Percentiles rank a stretch among this genome's conserved stretches.
Evolutionary conservation across 805 yeast genomes (phyloP).

Genomic region (Ogataea degrootiae): DNA sequence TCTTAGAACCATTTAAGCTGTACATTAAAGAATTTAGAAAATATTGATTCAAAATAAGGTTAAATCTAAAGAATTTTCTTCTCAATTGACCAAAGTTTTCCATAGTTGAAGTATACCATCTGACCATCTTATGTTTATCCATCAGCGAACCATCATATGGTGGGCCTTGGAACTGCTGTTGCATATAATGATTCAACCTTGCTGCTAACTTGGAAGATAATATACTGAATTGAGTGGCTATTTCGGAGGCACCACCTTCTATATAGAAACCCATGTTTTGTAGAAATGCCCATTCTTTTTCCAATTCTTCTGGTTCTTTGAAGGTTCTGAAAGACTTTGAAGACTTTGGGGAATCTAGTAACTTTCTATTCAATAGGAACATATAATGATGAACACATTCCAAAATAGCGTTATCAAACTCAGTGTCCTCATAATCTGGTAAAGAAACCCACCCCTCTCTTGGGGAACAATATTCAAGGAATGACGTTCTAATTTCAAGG

Average conservation of each 20-base stretch:
- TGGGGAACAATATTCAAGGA: conserved; percentile 54
- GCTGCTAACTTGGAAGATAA: conserved; percentile 65
- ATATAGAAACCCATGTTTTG: conserved; percentile 72
- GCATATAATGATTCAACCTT: conserved; percentile 64
- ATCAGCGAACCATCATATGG: conserved; percentile 32
- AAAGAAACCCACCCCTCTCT: conserved; percentile 65
- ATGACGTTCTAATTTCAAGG: conserved; percentile 64
- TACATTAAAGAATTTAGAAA: conserved; percentile 71
- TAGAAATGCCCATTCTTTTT: conserved; percentile 73
- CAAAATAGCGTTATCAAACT: conserved; percentile 60
- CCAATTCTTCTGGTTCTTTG: conserved; percentile 88
- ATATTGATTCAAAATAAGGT: conserved; percentile 57
- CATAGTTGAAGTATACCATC: conserved; percentile 65
- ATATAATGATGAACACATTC: conserved; percentile 72
- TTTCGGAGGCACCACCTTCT: conserved; percentile 74
- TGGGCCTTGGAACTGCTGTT: conserved; percentile 67
- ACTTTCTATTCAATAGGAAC: conserved; percentile 66
- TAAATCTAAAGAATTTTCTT: conserved; percentile 77
- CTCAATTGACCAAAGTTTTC: conserved; percentile 73
- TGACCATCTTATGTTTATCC: conserved; percentile 38
- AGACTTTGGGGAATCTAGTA: conserved; percentile 68
- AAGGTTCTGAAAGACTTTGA: conserved; percentile 68
- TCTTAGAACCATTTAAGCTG: conserved; percentile 45
- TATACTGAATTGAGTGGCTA: conserved; percentile 70
- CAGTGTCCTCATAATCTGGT: conserved; percentile 55